A percentile compares a stretch with the other conserved stretches of the same genome.
Conservation (phyloP, 305 asterid genomes). For the Fraxinus angustifolia region DNA sequence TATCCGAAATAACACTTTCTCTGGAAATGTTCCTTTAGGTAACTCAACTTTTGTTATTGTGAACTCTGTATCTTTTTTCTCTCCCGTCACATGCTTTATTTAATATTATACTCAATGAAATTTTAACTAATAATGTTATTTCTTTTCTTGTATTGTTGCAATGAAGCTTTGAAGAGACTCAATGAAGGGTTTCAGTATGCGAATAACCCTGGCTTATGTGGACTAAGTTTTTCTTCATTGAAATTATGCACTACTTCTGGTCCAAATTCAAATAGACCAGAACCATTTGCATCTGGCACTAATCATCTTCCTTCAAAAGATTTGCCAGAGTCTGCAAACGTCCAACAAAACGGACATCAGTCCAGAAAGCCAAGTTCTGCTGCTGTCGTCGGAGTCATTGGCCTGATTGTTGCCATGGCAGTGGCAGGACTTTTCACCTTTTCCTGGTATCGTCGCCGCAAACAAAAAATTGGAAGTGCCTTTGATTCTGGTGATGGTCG, state of each 20-base stretch:
- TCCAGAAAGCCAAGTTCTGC: constrained; percentile 45
- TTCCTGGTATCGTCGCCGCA: constrained; percentile 63
- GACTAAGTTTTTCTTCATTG: constrained; percentile 48
- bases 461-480: constrained; percentile 72
- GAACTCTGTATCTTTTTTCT: background rate
- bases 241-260: constrained; percentile 48
- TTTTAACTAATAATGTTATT: constrained; percentile 5
- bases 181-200: constrained; percentile 74
- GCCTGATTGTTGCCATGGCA: constrained; percentile 34
- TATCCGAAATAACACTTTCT: constrained; percentile 71
- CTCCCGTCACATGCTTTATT: background rate
- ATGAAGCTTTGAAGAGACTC: constrained; percentile 71
- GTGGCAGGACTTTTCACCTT: constrained; percentile 52
- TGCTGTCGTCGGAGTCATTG: constrained; percentile 43
- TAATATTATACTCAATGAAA: background rate
- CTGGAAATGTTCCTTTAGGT: constrained; percentile 94
- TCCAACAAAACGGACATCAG: constrained; percentile 34
- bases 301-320: constrained; percentile 56
- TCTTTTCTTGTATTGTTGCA: constrained; percentile 12
- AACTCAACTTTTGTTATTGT: constrained; percentile 13
- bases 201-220: constrained; percentile 71
- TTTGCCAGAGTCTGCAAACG: constrained; percentile 78
- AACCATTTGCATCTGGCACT: constrained; percentile 58
- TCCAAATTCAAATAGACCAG: constrained; percentile 49
- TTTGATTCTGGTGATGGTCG: constrained; percentile 54